Evolutionary conservation across 78 protist species (phyloP), one percentile per base, ranked within the genome.

Genomic region (Polysphondylium violaceum): DNA sequence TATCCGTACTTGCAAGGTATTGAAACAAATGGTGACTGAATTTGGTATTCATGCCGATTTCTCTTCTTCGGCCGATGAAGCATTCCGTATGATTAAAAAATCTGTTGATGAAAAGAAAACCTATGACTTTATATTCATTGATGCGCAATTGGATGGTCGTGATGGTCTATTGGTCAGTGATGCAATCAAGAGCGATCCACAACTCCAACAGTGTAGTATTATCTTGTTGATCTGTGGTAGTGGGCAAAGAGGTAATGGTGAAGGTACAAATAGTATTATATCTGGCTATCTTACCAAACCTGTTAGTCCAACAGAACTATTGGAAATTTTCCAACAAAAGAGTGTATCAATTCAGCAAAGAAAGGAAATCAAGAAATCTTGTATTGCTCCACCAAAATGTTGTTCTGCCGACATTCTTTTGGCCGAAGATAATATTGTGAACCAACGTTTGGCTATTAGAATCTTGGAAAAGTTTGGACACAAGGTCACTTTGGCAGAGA

Each of bases 391-490:
- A 35, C 43, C 51, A 38, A 35, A 65, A 65, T 43, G 35, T 35
- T 7, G 17, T 0, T 65, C 31, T 36, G 86, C 87, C 11, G 76
- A 73, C 33, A 88, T 88, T 29, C 71, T 88, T 25, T 67, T 88
- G 74, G 94, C 94, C 12, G 94, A 88, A n/a, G 94, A 88, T 81
- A 88, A 88, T 50, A 61, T 74, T 23, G 94, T 88, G n/a, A 88
- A 88, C 51, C 94, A 88, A 72, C n/a, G 94, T 27, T 40, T 88
- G 44, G 94, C 94, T 40, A 47, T 88, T 25, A 61, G 94, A 60
- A 19, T 88, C 12, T 55, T 88, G 11, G 94, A 88, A n/a, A 60
- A 76, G 29, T 88, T 88, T 69, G 94, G 94, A 36, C 88, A 88
- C 43, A 74, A 58, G 23, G 94, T 88, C 11, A 68, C 86, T 19